These are phyloP conservation scores for Exserohilum rostratum DNA, from an alignment of 2,329 filamentous ascomycete species.

Conservation along the genomic window DNA sequence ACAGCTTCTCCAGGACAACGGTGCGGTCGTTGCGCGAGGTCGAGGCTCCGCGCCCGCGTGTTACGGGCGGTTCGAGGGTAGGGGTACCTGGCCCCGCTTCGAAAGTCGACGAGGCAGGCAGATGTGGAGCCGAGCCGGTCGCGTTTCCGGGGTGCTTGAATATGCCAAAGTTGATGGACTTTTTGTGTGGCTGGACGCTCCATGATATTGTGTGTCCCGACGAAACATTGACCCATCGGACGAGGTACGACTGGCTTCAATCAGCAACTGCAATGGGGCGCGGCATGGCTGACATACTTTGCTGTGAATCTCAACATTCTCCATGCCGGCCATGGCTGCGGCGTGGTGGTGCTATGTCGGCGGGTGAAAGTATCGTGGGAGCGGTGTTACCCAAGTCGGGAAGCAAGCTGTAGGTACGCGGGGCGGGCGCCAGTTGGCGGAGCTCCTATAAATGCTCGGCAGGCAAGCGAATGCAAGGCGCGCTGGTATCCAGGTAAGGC, in stretches of 20 bases:
- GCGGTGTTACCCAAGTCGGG: neutral
- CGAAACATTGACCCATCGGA: conserved; percentile 94
- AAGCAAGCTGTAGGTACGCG: conserved; percentile 2
- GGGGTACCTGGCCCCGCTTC: conserved; percentile 45
- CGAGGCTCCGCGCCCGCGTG: conserved; percentile 57
- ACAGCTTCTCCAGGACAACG: conserved; percentile 70
- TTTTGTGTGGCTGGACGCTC: conserved; percentile 97
- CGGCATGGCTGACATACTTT: conserved; percentile 66
- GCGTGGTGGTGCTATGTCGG: neutral
- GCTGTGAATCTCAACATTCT: conserved; percentile 96
- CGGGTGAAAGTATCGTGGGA: neutral
- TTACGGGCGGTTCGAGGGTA: conserved; percentile 59
- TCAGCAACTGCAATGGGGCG: conserved; percentile 17
- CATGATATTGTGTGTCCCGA: conserved; percentile 92
- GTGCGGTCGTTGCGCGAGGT: conserved; percentile 72
- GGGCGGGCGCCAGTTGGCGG: conserved; percentile 5
- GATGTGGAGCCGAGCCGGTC: conserved; percentile 52
- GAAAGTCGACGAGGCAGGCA: conserved; percentile 44
- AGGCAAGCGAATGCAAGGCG: conserved; percentile 5
- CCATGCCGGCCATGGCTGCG: conserved; percentile 81
- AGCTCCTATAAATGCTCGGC: conserved; percentile 1
- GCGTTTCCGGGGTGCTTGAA: conserved; percentile 92
- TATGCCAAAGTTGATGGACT: conserved; percentile 97
- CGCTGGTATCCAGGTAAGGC: neutral
- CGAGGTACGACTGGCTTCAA: conserved; percentile 81